Conservation (phyloP, 306 rosid species). For the Oxytropis ochrocephala region DNA sequence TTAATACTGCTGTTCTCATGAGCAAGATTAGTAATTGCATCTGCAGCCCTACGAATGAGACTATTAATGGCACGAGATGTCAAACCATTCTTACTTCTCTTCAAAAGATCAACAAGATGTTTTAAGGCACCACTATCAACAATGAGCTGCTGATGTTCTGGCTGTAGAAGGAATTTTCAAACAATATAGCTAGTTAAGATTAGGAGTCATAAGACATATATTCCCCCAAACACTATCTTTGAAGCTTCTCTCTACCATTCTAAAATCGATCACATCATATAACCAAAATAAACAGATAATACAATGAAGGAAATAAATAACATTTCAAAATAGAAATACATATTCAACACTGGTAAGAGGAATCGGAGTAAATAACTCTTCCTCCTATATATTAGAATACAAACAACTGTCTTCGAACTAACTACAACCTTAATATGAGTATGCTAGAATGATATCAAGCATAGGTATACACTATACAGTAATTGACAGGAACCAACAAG, state of each 20-base stretch:
- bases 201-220: conserved; percentile 11
- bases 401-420: background rate
- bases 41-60: conserved; percentile 97
- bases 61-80: conserved; percentile 71
- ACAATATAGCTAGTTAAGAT: conserved; percentile 25
- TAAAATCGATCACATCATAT: background rate
- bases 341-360: background rate
- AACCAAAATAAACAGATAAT: background rate
- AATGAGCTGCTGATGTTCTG: conserved; percentile 96
- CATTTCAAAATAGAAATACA: background rate
- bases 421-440: background rate
- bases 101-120: conserved; percentile 78
- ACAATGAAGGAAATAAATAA: background rate
- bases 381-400: background rate
- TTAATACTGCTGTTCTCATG: conserved; percentile 94
- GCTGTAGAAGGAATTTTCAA: conserved; percentile 55
- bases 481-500: no score
- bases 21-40: conserved; percentile 95
- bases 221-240: conserved; percentile 2
- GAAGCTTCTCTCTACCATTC: background rate
- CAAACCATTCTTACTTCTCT: conserved; percentile 59
- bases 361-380: background rate
- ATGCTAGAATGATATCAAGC: background rate
- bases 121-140: conserved; percentile 82
- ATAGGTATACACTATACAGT: background rate